Percentiles rank a stretch among this genome's conserved stretches.
phyloP scores from a whole-genome alignment of 1,284 basidiomycete species.

The Cerioporus squamosus region DNA sequence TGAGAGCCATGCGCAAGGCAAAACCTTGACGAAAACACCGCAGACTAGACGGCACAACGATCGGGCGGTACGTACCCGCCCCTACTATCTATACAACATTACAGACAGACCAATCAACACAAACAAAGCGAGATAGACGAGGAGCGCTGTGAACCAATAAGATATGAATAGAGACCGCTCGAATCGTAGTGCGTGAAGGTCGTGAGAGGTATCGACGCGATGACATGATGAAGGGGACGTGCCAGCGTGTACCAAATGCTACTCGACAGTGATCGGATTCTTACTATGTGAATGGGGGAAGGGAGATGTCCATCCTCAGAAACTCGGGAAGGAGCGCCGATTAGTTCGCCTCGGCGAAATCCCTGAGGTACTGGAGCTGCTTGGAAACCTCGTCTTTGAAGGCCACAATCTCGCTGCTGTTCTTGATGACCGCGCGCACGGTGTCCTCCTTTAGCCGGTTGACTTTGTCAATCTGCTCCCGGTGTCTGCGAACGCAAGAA shows the following conservation, averaged over 20 bases:
- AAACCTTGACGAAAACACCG: too few species aligned
- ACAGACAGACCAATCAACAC: constrained; percentile 2
- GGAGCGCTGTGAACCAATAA: constrained; percentile 8
- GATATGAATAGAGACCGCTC: not conserved
- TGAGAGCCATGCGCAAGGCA: too few species aligned
- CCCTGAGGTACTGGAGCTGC: constrained; percentile 65
- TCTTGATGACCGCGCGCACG: constrained; percentile 78
- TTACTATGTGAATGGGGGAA: too few species aligned
- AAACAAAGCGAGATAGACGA: not conserved
- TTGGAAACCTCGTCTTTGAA: constrained; percentile 79
- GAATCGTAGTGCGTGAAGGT: too few species aligned
- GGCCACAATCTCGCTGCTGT: constrained; percentile 75
- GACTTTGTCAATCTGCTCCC: constrained; percentile 76
- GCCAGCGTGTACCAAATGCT: not conserved
- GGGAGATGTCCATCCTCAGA: not conserved
- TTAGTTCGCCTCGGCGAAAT: constrained; percentile 64
- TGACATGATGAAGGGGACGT: not conserved
- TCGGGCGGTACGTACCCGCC: too few species aligned
- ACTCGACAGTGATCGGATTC: too few species aligned
- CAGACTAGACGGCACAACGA: too few species aligned
- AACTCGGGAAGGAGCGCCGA: constrained; percentile 23
- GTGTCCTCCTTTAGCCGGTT: constrained; percentile 75
- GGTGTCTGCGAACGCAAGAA: constrained; percentile 51
- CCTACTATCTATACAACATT: too few species aligned
- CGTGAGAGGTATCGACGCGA: not conserved